Percentiles rank a stretch among this genome's conserved stretches.
Conservation (phyloP, 345 rosid species). For the Clarkia xantiana region DNA sequence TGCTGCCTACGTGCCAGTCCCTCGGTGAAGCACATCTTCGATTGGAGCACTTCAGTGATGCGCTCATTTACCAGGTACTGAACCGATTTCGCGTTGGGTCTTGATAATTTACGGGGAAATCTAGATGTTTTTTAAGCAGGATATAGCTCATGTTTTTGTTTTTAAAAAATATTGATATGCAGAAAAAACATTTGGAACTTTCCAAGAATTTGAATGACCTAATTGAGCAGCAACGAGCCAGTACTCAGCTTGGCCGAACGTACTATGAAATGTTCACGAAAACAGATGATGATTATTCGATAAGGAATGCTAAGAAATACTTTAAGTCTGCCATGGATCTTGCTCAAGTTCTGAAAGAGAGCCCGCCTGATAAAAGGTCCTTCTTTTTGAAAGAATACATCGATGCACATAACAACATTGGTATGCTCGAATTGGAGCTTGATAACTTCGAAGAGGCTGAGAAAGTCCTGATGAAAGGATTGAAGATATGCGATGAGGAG, state of each 20-base stretch:
- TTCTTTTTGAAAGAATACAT: slow-evolving; percentile 74
- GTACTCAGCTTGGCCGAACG: slow-evolving; percentile 89
- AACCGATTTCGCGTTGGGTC: no score
- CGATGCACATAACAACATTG: slow-evolving; percentile 83
- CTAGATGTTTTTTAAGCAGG: background rate
- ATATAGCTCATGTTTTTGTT: background rate
- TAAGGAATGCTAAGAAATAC: slow-evolving; percentile 71
- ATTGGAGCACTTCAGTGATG: slow-evolving; percentile 50
- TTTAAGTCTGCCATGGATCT: slow-evolving; percentile 71
- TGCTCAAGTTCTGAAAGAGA: slow-evolving; percentile 50
- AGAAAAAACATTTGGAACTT: slow-evolving; percentile 85
- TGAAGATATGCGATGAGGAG: slow-evolving; percentile 79
- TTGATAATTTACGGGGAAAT: background rate
- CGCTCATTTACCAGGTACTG: slow-evolving; percentile 60
- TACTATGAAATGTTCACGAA: slow-evolving; percentile 53
- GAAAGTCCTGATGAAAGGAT: slow-evolving; percentile 39
- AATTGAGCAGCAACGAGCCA: slow-evolving; percentile 87
- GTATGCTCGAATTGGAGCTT: slow-evolving; percentile 80
- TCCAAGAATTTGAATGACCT: slow-evolving; percentile 56
- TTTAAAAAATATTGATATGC: background rate
- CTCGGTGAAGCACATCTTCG: slow-evolving; percentile 75
- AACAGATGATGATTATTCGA: slow-evolving; percentile 49
- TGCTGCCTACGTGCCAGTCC: slow-evolving; percentile 80
- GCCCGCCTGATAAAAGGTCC: slow-evolving; percentile 35
- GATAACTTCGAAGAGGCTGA: slow-evolving; percentile 68